A percentile compares a stretch with the other conserved stretches of the same genome.
Evolutionary conservation across 139 green algal genomes (phyloP).

Genomic region (Micractinium conductrix): DNA sequence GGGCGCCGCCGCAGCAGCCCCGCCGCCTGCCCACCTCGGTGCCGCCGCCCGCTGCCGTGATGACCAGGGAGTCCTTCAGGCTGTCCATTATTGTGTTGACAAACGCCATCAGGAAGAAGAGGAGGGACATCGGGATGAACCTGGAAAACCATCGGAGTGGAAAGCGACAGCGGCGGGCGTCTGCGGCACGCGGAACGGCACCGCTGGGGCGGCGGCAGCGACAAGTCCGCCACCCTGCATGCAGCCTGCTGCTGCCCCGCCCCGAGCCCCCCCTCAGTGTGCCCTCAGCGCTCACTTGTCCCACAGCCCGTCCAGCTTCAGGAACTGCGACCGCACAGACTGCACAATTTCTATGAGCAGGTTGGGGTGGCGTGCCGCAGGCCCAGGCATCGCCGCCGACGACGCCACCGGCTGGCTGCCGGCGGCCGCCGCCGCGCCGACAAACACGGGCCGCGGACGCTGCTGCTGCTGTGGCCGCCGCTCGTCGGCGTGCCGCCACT

Average conservation of each 20-base stretch:
- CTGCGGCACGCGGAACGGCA: neutral
- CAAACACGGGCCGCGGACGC: no score
- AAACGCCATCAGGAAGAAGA: constrained; percentile 93
- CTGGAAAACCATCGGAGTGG: neutral
- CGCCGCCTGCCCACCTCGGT: constrained; percentile 38
- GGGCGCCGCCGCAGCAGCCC: no score
- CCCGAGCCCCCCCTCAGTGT: no score
- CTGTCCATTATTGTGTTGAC: constrained; percentile 95
- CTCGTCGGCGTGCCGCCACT: neutral
- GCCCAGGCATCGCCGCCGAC: no score
- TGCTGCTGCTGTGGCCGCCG: neutral
- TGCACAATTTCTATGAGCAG: neutral
- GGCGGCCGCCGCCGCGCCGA: no score
- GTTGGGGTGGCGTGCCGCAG: neutral
- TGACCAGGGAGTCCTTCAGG: constrained; percentile 93
- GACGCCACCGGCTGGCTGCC: no score
- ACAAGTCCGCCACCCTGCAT: neutral
- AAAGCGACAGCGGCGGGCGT: neutral
- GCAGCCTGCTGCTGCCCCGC: neutral
- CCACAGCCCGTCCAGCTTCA: constrained; percentile 50
- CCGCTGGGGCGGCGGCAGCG: neutral
- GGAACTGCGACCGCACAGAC: constrained; percentile 32
- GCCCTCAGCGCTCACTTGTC: constrained; percentile 35
- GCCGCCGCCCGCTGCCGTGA: constrained; percentile 84
- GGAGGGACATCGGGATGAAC: constrained; percentile 85